Evolutionary conservation across 2,329 filamentous ascomycete species (phyloP), one percentile per base, ranked within the genome.

Genomic region (Aspergillus unguis): DNA sequence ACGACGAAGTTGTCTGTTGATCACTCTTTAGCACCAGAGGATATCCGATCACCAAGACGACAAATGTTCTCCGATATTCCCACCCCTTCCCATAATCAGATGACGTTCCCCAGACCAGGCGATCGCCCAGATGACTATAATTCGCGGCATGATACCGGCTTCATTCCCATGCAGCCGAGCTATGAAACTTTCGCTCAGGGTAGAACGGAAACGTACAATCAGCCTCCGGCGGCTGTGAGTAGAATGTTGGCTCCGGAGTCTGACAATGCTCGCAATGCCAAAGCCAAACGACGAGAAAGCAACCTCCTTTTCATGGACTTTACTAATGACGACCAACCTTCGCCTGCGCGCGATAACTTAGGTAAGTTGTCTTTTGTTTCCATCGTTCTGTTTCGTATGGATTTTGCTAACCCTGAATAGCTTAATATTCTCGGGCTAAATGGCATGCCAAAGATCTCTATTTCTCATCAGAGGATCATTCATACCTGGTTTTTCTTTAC

Each of bases 51-150:
- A 40, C 84, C 85, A 23, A 78, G 83, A 26, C 80, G 80, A 55
- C 85, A 86, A 63, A 84, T 85, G 75, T 86, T 86, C 65, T 80
- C 81, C 2, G 83, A 87, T 57, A 71, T 85, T n/a, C 82, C 84
- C 5, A 86, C 83, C 0, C 83, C 84, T 31, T 78, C 78, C 2
- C 85, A 85, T 63, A 79, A 81, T 52, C 82, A 85, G 59, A 79
- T 77, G 7, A 75, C 75, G 7, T 82, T 84, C 64, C 65, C 63
- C 33, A 57, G 61, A 53, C 51, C 67, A 45, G 60, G 58, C 37
- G 69, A 65, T 58, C 57, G 44, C 51, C 58, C 51, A 53, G 65
- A 59, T 52, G 59, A 61, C 38, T 54, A 45, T 43, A 55, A 55
- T 58, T 47, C 59, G 36, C 68, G 66, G 23, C 71, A 77, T 50